Evolutionary conservation across 164 flowering plant species (phyloP).

Genomic region (Berberis thunbergii): DNA sequence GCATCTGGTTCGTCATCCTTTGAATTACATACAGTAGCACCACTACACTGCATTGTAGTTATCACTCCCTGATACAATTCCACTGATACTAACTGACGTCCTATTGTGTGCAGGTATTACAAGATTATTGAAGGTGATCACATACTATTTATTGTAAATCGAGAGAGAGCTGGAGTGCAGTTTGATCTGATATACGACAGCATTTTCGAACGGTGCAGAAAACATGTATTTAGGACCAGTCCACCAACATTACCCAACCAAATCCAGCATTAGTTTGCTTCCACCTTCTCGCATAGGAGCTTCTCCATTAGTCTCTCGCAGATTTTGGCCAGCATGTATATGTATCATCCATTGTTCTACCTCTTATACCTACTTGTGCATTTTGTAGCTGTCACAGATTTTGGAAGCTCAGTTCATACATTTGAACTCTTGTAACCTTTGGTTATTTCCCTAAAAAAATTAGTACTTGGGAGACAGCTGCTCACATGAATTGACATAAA

Average conservation of each 20-base stretch:
- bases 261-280: slow-evolving; percentile 15
- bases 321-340: background rate
- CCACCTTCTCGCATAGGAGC: background rate
- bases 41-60: background rate
- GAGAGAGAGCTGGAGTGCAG: slow-evolving; percentile 91
- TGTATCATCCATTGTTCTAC: too few species aligned
- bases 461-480: too few species aligned
- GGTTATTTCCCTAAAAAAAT: too few species aligned
- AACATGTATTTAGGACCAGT: slow-evolving; percentile 60
- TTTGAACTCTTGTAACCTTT: too few species aligned
- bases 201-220: slow-evolving; percentile 92
- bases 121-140: slow-evolving; percentile 94
- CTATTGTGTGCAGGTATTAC: slow-evolving; percentile 68
- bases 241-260: slow-evolving; percentile 51
- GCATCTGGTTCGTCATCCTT: slow-evolving; percentile 70
- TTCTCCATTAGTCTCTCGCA: background rate
- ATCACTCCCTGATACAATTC: background rate
- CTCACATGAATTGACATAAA: too few species aligned
- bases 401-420: too few species aligned
- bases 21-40: too few species aligned
- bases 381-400: background rate
- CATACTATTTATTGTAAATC: slow-evolving; percentile 71
- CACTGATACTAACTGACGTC: too few species aligned
- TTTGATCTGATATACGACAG: slow-evolving; percentile 86
- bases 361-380: too few species aligned